Evolutionary conservation across 345 rosid species (phyloP).

Genomic region (Populus simonii): DNA sequence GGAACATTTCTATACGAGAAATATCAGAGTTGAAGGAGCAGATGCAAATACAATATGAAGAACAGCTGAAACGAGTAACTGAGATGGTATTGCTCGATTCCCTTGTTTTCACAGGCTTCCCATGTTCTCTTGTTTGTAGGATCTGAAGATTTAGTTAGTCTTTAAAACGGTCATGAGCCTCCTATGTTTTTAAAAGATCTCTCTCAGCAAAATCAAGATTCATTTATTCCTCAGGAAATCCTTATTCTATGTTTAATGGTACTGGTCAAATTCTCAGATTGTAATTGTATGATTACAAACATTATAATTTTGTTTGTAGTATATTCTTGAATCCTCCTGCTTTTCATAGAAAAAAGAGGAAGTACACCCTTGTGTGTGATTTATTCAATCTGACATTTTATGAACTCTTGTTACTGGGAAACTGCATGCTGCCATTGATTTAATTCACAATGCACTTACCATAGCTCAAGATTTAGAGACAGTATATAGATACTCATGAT

Average conservation of each 20-base stretch:
- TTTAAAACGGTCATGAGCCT: neutral
- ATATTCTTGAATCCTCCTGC: neutral
- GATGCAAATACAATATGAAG: conserved; percentile 54
- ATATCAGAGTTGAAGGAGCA: conserved; percentile 59
- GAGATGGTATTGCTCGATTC: conserved; percentile 44
- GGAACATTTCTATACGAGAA: conserved; percentile 48
- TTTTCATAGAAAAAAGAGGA: neutral
- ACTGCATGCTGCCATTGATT: neutral
- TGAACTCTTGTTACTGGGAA: neutral
- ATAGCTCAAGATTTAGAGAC: neutral
- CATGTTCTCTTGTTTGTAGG: neutral
- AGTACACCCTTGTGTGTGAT: neutral
- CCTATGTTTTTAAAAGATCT: neutral
- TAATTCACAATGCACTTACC: neutral
- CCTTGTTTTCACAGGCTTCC: neutral
- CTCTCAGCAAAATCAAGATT: neutral
- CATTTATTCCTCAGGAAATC: neutral
- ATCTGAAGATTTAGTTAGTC: neutral
- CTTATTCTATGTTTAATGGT: neutral
- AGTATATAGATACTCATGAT: too few species aligned
- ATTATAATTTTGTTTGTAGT: too few species aligned
- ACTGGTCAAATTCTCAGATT: neutral
- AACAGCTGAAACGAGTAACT: conserved; percentile 60
- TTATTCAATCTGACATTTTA: neutral
- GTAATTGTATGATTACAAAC: neutral